Conservation (phyloP, 331 rosid genomes). For the Spiraea crenata region DNA sequence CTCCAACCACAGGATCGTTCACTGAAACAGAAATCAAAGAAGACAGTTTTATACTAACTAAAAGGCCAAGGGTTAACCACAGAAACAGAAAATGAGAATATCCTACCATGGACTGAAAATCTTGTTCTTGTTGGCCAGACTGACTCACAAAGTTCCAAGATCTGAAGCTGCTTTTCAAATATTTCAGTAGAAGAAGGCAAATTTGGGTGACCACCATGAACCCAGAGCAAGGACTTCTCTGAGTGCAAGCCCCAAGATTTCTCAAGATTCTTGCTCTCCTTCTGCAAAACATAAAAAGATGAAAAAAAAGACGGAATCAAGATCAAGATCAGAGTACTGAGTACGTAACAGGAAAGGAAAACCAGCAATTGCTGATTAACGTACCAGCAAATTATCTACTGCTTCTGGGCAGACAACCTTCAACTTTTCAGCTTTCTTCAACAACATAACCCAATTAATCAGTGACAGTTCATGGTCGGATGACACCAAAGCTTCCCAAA, state of each 20-base stretch:
- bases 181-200: slow-evolving; percentile 58
- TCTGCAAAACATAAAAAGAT: slow-evolving; percentile 29
- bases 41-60: background rate
- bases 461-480: slow-evolving; percentile 45
- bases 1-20: slow-evolving; percentile 33
- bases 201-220: slow-evolving; percentile 89
- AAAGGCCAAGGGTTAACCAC: background rate
- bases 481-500: slow-evolving; percentile 52
- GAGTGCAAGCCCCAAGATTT: slow-evolving; percentile 28
- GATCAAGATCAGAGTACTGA: background rate
- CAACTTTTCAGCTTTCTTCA: slow-evolving; percentile 53
- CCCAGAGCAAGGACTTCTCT: slow-evolving; percentile 78
- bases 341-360: slow-evolving; percentile 20
- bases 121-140: slow-evolving; percentile 59
- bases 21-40: slow-evolving; percentile 28
- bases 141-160: slow-evolving; percentile 50
- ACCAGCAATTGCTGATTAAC: slow-evolving; percentile 19
- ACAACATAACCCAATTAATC: slow-evolving; percentile 61
- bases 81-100: background rate
- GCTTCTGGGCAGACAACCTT: slow-evolving; percentile 52
- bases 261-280: slow-evolving; percentile 45
- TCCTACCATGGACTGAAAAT: slow-evolving; percentile 44
- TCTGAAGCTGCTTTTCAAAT: slow-evolving; percentile 51
- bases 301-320: slow-evolving; percentile 1
- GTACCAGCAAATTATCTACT: slow-evolving; percentile 57